Evolutionary conservation across 2,329 filamentous ascomycete genomes (phyloP).

Genomic region (Chalara sp.): DNA sequence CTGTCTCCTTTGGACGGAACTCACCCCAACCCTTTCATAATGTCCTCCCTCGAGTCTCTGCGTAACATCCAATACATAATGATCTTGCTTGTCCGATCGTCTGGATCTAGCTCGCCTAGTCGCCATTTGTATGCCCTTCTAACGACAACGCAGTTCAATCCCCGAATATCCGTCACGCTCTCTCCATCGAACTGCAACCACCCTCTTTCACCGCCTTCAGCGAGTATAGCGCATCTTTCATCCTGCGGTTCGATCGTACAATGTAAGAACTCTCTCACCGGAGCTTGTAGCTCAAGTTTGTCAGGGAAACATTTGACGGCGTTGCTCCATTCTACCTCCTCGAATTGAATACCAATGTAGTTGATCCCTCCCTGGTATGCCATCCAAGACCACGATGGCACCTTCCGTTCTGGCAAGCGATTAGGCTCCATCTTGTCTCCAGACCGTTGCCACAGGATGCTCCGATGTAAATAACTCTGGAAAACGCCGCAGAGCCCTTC

Average conservation of each 20-base stretch:
- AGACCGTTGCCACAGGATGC: neutral
- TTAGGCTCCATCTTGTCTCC: neutral
- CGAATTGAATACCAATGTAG: constrained; percentile 21
- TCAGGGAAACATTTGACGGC: neutral
- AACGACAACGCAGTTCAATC: too few species aligned
- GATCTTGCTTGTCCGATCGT: too few species aligned
- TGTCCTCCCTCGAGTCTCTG: too few species aligned
- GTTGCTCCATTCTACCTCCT: constrained; percentile 3
- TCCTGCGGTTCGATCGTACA: neutral
- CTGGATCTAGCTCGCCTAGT: too few species aligned
- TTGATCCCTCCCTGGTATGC: constrained; percentile 26
- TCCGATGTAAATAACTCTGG: neutral
- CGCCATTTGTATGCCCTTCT: too few species aligned
- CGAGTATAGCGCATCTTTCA: neutral
- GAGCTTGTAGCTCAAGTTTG: neutral
- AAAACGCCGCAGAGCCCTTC: neutral
- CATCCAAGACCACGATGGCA: constrained; percentile 32
- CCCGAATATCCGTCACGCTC: too few species aligned
- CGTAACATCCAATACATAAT: too few species aligned
- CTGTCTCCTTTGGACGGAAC: too few species aligned
- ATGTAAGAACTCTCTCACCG: neutral
- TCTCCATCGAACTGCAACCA: neutral
- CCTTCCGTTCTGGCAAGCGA: neutral
- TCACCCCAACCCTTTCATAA: too few species aligned
- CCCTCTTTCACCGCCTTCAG: neutral